Percentiles rank a stretch among this genome's conserved stretches.
phyloP scores from a whole-genome alignment of 2,329 filamentous ascomycete species.

The Grosmannia huntii region DNA sequence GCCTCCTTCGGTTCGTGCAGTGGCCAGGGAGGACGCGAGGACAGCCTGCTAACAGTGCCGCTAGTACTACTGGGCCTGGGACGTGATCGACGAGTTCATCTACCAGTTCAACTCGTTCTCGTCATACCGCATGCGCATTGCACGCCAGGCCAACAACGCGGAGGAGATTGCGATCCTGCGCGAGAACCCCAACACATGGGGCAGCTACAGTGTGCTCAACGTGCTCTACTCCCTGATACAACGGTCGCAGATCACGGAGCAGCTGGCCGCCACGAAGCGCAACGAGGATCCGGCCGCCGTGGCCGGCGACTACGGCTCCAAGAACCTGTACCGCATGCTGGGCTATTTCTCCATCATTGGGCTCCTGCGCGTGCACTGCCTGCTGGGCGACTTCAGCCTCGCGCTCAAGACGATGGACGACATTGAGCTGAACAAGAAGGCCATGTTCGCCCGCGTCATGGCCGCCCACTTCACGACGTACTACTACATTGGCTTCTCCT shows the following conservation, averaged over 20 bases:
- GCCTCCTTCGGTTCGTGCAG: conserved; percentile 61
- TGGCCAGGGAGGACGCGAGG: not conserved
- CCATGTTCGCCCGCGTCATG: conserved; percentile 99
- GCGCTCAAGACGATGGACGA: conserved; percentile 98
- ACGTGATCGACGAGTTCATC: conserved; percentile 99
- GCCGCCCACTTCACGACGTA: conserved; percentile 98
- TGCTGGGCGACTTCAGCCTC: conserved; percentile 94
- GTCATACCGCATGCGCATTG: conserved; percentile 86
- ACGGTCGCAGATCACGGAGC: conserved; percentile 94
- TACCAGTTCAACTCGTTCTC: conserved; percentile 99
- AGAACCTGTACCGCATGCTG: conserved; percentile 93
- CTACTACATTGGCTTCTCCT: conserved; percentile 99
- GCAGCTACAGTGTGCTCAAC: conserved; percentile 98
- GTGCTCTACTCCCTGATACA: conserved; percentile 99
- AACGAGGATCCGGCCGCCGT: conserved; percentile 80
- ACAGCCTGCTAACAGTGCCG: not conserved
- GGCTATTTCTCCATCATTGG: conserved; percentile 99
- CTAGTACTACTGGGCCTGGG: conserved; percentile 99
- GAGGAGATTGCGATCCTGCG: conserved; percentile 85
- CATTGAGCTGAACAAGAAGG: conserved; percentile 99
- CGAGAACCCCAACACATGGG: conserved; percentile 98
- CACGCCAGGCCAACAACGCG: conserved; percentile 69
- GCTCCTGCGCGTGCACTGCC: conserved; percentile 85
- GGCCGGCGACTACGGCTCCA: conserved; percentile 87
- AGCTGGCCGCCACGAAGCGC: conserved; percentile 86